phyloP scores from a whole-genome alignment of 2,329 filamentous ascomycete species.

The Pleoardoris graminearum region DNA sequence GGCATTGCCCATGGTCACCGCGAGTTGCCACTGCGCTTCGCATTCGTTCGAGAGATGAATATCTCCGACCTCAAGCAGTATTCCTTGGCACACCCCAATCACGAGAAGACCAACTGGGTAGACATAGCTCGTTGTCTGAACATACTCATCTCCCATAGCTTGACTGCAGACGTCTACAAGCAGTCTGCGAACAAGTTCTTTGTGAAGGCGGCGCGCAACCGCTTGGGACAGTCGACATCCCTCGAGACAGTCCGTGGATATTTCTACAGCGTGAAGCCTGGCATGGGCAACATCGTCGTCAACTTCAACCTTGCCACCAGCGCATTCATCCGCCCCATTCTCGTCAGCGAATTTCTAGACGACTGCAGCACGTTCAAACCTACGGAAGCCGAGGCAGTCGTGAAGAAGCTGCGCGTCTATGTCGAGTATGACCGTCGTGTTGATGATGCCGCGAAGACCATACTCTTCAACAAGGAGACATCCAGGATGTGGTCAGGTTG shows the following conservation, averaged over 20 bases:
- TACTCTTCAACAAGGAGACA: background rate
- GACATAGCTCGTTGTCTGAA: constrained; percentile 11
- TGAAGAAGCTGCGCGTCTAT: background rate
- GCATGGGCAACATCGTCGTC: constrained; percentile 5
- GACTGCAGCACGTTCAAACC: background rate
- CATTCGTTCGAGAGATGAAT: background rate
- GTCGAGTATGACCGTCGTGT: background rate
- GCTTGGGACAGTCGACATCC: background rate
- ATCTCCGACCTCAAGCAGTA: background rate
- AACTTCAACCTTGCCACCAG: constrained; percentile 10
- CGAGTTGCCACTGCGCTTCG: background rate
- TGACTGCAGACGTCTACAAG: background rate
- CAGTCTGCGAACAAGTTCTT: constrained; percentile 8
- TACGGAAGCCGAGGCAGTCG: background rate
- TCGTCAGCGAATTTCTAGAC: background rate
- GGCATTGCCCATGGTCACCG: background rate
- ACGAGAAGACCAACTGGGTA: background rate
- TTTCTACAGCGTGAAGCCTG: constrained; percentile 8
- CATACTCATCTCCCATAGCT: constrained; percentile 17
- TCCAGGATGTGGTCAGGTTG: background rate
- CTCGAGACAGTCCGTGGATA: constrained; percentile 11
- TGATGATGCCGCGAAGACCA: background rate
- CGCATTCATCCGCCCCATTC: constrained; percentile 8
- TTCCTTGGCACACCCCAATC: background rate
- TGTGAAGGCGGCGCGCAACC: background rate